Evolutionary conservation across 495 filamentous ascomycete species (phyloP).

Genomic region (Penicillium robsamsonii): DNA sequence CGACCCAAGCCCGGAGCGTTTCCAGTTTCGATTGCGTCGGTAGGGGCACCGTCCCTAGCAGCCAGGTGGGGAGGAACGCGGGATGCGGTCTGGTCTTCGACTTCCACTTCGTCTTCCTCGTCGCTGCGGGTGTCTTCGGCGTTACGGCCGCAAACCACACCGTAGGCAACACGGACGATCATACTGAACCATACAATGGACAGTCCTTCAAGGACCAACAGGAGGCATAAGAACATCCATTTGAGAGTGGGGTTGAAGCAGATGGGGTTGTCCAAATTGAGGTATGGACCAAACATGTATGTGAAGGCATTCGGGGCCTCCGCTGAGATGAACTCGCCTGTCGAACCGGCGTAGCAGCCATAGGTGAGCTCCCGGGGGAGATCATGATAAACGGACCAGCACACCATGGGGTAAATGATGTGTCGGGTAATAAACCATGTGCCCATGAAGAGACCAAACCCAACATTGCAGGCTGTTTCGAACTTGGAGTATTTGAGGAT

Average conservation of each 20-base stretch:
- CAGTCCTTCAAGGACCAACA: constrained; percentile 75
- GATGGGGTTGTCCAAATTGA: constrained; percentile 62
- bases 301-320: constrained; percentile 55
- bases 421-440: constrained; percentile 85
- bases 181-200: constrained; percentile 87
- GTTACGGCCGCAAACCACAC: constrained; percentile 68
- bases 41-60: constrained; percentile 29
- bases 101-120: constrained; percentile 70
- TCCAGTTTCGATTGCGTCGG: constrained; percentile 29
- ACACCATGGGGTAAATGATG: constrained; percentile 70
- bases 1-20: constrained; percentile 43
- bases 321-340: constrained; percentile 51
- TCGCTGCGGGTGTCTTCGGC: constrained; percentile 89
- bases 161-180: constrained; percentile 76
- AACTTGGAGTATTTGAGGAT: constrained; percentile 86
- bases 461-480: constrained; percentile 71
- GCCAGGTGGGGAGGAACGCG: constrained; percentile 39
- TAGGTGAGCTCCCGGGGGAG: constrained; percentile 57
- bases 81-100: constrained; percentile 36
- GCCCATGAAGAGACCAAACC: constrained; percentile 83
- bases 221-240: constrained; percentile 69
- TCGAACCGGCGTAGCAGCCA: constrained; percentile 67
- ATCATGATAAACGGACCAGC: constrained; percentile 78
- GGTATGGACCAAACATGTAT: constrained; percentile 70
- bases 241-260: constrained; percentile 74